Percentiles rank a stretch among this genome's conserved stretches.
Conservation (phyloP, 2,329 filamentous ascomycete genomes). For the Emergomyces orientalis region DNA sequence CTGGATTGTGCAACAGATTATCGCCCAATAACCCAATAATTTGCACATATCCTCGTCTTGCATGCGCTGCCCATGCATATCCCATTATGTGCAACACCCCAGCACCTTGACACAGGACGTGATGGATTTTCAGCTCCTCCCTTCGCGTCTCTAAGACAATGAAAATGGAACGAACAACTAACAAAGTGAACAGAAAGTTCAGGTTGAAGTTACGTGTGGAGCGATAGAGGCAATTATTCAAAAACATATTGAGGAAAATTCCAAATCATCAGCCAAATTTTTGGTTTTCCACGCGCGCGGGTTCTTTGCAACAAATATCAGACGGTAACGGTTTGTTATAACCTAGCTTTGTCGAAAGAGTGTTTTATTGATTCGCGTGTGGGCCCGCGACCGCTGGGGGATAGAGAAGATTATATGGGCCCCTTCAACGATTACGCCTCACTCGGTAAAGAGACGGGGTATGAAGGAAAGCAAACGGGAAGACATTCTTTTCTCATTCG, state of each 20-base stretch:
- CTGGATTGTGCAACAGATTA: background rate
- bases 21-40: background rate
- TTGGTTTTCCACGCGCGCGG: background rate
- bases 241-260: background rate
- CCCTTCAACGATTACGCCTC: too few species aligned
- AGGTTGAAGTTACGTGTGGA: too few species aligned
- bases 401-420: too few species aligned
- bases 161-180: background rate
- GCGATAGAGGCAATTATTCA: background rate
- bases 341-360: too few species aligned
- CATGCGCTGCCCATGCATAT: too few species aligned
- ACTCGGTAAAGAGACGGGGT: background rate
- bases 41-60: too few species aligned
- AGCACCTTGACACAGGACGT: too few species aligned
- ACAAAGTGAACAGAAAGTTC: background rate
- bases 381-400: too few species aligned
- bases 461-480: background rate
- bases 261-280: background rate
- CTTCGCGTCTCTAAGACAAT: background rate
- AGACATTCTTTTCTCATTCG: too few species aligned
- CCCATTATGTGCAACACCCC: too few species aligned
- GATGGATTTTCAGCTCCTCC: background rate
- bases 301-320: background rate
- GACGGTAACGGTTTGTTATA: background rate
- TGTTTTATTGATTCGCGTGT: too few species aligned